Evolutionary conservation across 352 stramenopile genomes (phyloP).

Genomic region (Aphanomyces stellatus): DNA sequence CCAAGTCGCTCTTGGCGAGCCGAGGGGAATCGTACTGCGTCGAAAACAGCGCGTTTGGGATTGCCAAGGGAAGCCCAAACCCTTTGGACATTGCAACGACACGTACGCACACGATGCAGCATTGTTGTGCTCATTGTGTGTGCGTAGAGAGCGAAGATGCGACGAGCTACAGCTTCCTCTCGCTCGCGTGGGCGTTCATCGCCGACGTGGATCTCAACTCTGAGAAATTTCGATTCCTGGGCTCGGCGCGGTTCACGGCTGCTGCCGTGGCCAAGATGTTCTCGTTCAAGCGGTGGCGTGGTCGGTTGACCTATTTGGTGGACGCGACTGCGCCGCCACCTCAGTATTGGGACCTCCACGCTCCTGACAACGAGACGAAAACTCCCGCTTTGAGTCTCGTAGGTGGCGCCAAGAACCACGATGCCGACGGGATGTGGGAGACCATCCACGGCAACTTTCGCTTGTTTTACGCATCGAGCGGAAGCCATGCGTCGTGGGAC

Average conservation of each 20-base stretch:
- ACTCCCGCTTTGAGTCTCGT: background rate
- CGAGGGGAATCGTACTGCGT: slow-evolving; percentile 38
- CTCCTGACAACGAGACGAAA: background rate
- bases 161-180: slow-evolving; percentile 70
- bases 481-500: slow-evolving; percentile 39
- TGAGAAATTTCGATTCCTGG: slow-evolving; percentile 59
- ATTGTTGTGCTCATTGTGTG: too few species aligned
- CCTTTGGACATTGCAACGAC: slow-evolving; percentile 50
- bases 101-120: slow-evolving; percentile 5
- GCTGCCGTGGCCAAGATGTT: slow-evolving; percentile 48
- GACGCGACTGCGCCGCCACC: background rate
- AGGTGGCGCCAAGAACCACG: too few species aligned
- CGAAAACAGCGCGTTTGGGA: slow-evolving; percentile 49
- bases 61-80: slow-evolving; percentile 53
- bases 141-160: slow-evolving; percentile 33
- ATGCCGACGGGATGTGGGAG: slow-evolving; percentile 25
- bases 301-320: slow-evolving; percentile 39
- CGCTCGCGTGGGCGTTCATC: slow-evolving; percentile 80
- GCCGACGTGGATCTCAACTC: slow-evolving; percentile 74
- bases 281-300: slow-evolving; percentile 34
- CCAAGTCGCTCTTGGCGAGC: slow-evolving; percentile 38
- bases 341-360: slow-evolving; percentile 16
- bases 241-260: slow-evolving; percentile 54
- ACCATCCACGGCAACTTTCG: slow-evolving; percentile 39
- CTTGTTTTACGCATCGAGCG: slow-evolving; percentile 57